Evolutionary conservation across 2,329 filamentous ascomycete species (phyloP).

Genomic region (Leptographium lundbergii): DNA sequence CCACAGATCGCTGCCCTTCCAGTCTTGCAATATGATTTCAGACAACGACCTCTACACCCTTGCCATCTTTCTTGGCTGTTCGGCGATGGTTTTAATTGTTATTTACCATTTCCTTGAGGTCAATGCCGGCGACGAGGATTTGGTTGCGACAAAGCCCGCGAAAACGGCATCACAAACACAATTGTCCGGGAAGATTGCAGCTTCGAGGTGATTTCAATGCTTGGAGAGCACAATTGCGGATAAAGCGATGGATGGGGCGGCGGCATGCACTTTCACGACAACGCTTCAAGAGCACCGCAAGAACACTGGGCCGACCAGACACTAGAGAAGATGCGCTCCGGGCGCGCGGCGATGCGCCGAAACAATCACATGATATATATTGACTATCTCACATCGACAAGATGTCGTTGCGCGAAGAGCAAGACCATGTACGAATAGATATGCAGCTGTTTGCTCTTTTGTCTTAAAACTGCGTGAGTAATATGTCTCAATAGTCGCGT

Average conservation of each 20-base stretch:
- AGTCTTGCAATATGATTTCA: conserved; percentile 64
- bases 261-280: background rate
- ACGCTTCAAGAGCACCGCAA: background rate
- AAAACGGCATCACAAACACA: conserved; percentile 3
- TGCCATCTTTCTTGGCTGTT: conserved; percentile 82
- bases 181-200: conserved; percentile 4
- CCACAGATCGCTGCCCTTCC: background rate
- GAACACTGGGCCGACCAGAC: background rate
- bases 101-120: conserved; percentile 94
- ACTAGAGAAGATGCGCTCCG: background rate
- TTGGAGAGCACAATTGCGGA: background rate
- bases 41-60: conserved; percentile 84
- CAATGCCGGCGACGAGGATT: conserved; percentile 48
- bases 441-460: background rate
- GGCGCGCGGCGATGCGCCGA: background rate
- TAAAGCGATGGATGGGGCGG: background rate
- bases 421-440: background rate
- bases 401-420: background rate
- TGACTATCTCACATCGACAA: background rate
- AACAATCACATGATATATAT: background rate
- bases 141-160: conserved; percentile 6
- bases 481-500: background rate
- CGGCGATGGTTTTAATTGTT: conserved; percentile 84
- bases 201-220: background rate
- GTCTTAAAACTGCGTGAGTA: background rate